Evolutionary conservation across 306 rosid genomes (phyloP).

Genomic region (Amphicarpaea edgeworthii): DNA sequence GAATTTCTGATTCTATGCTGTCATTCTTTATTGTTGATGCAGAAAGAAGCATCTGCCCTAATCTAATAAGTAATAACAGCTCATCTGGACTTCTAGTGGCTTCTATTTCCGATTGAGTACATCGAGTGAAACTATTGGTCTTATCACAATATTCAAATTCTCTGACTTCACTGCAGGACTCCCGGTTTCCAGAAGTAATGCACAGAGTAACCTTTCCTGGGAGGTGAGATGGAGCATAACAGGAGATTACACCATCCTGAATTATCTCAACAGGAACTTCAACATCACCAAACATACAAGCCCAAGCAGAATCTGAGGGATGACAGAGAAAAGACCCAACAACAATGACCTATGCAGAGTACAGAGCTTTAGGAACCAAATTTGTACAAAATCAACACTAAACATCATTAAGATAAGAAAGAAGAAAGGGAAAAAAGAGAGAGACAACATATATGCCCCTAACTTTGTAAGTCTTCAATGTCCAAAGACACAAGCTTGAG

Average conservation of each 20-base stretch:
- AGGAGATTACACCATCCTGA: constrained; percentile 77
- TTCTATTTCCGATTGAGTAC: constrained; percentile 56
- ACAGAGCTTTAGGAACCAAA: constrained; percentile 42
- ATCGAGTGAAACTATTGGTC: constrained; percentile 50
- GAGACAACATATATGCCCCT: neutral
- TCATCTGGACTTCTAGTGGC: constrained; percentile 76
- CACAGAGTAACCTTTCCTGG: constrained; percentile 88
- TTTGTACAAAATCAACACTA: constrained; percentile 14
- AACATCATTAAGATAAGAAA: constrained; percentile 17
- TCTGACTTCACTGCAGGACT: constrained; percentile 91
- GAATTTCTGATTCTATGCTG: constrained; percentile 51
- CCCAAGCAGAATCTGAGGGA: constrained; percentile 80
- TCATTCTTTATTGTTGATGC: constrained; percentile 55
- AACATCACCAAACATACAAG: constrained; percentile 87
- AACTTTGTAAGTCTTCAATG: constrained; percentile 18
- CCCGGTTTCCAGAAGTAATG: constrained; percentile 82
- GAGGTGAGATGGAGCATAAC: constrained; percentile 84
- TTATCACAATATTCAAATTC: constrained; percentile 76
- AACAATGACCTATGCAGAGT: constrained; percentile 71
- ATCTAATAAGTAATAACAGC: constrained; percentile 85
- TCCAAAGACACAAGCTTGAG: constrained; percentile 26
- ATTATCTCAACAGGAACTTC: constrained; percentile 87
- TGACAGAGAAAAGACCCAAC: constrained; percentile 87
- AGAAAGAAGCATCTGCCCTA: constrained; percentile 79
- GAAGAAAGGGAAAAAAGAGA: neutral